Base-by-base conservation (phyloP, 2,329 filamentous ascomycete genomes). In the Hirsutella thompsonii region DNA sequence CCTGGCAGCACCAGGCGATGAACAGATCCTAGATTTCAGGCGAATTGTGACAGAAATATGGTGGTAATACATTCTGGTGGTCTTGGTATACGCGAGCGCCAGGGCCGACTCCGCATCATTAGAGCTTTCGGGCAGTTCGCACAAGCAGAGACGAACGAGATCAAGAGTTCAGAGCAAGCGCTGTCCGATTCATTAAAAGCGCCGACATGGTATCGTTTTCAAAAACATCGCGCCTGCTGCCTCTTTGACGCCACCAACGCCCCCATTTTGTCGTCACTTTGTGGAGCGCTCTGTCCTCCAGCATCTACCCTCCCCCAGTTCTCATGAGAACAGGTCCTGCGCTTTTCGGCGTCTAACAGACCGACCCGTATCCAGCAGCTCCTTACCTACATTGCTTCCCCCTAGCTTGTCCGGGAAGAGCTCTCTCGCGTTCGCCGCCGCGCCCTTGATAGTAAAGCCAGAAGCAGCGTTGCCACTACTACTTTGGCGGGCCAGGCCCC, bases 271-370 rank as follows among this genome's bases (percentile, higher is more conserved):
- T 13, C 21, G 11, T 32, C 5, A 8, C 29, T 13, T 28, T n/a
- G n/a, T n/a, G n/a, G n/a, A n/a, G 8, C 13, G 20, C 20, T 16
- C 16, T n/a, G 18, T 23, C 8, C n/a, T 34, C 9, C 32, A n/a
- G 8, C 13, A 18, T 19, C 26, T 20, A n/a, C 10, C 16, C 26
- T 14, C 2, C 14, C 20, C 20, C 29, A 8, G 18, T 19, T n/a
- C 10, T 36, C 28, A 87, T 46, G 70, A 68, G 55, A 87, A 89
- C 47, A 83, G 65, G 60, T 89, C 83, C 51, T 85, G 80, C 0
- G 83, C 83, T 53, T 68, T 78, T 50, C 81, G 75, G 47, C 83
- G 72, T 46, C 59, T 56, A 82, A 83, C 48, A 47, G 56, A 40
- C 38, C 53, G 49, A 20, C 48, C 20, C 77, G 53, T 46, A 65